These are phyloP conservation scores for Pseudogymnoascus sp. DNA, from an alignment of 2,329 filamentous ascomycete genomes.

Conservation along the genomic window DNA sequence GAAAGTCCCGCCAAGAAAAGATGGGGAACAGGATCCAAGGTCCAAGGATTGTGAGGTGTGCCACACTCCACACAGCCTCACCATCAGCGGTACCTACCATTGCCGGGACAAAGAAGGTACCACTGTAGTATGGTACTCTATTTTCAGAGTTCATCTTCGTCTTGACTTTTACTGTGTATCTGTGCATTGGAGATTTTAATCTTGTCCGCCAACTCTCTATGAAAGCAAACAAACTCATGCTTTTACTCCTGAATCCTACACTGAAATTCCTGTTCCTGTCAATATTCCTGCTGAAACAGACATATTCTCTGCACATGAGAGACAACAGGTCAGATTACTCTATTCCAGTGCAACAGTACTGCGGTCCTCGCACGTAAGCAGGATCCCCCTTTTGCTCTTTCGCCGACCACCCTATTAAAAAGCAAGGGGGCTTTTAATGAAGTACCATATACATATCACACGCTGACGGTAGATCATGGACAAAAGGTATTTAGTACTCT, in stretches of 20 bases:
- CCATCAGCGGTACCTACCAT: constrained; percentile 5
- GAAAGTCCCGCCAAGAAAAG: constrained; percentile 9
- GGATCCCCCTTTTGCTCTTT: neutral
- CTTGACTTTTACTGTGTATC: neutral
- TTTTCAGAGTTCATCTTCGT: neutral
- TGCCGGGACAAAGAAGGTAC: constrained; percentile 10
- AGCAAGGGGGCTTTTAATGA: neutral
- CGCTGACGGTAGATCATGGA: neutral
- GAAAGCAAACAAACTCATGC: neutral
- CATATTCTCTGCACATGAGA: neutral
- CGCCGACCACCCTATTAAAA: neutral
- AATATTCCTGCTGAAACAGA: neutral
- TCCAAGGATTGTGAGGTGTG: constrained; percentile 5
- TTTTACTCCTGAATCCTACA: neutral
- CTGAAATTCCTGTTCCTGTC: neutral
- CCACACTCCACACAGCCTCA: constrained; percentile 11
- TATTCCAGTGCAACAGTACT: neutral
- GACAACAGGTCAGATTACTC: neutral
- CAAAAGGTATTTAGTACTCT: constrained; percentile 3
- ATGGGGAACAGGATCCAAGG: constrained; percentile 2
- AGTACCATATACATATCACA: neutral
- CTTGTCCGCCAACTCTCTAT: neutral
- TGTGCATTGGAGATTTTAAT: neutral
- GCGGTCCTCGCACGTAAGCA: neutral
- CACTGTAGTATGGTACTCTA: neutral